Evolutionary conservation across 2,329 filamentous ascomycete genomes (phyloP).

Genomic region (Phoma sp.): DNA sequence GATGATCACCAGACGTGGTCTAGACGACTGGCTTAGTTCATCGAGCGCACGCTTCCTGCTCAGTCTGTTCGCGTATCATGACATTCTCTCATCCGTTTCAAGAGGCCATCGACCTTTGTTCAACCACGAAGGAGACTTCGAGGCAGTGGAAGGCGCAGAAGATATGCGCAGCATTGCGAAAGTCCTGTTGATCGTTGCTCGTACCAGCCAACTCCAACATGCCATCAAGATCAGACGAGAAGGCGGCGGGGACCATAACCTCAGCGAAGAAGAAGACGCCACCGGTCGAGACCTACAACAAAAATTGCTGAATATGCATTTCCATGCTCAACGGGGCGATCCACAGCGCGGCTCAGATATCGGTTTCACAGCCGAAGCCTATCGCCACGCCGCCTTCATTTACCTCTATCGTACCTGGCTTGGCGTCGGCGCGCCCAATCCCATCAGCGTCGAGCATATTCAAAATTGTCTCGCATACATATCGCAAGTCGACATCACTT

Average conservation of each 20-base stretch:
- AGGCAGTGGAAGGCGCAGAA: slow-evolving; percentile 32
- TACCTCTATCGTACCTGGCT: slow-evolving; percentile 46
- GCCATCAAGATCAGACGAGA: slow-evolving; percentile 25
- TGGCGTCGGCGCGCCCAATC: slow-evolving; percentile 40
- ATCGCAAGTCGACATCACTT: slow-evolving; percentile 23
- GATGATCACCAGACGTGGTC: slow-evolving; percentile 33
- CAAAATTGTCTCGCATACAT: slow-evolving; percentile 32
- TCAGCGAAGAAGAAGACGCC: slow-evolving; percentile 29
- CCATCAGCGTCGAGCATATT: slow-evolving; percentile 39
- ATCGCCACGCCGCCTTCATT: slow-evolving; percentile 44
- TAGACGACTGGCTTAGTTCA: slow-evolving; percentile 18
- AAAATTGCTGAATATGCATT: slow-evolving; percentile 27
- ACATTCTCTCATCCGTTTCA: slow-evolving; percentile 42
- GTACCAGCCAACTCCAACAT: slow-evolving; percentile 36
- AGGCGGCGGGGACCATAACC: background rate
- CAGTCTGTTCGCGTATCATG: slow-evolving; percentile 43
- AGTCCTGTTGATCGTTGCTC: slow-evolving; percentile 36
- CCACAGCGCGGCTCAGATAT: slow-evolving; percentile 25
- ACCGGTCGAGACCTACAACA: slow-evolving; percentile 31
- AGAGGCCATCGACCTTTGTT: slow-evolving; percentile 34
- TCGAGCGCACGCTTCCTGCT: slow-evolving; percentile 37
- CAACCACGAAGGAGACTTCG: slow-evolving; percentile 30
- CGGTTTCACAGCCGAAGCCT: slow-evolving; percentile 36
- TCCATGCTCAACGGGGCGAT: slow-evolving; percentile 7
- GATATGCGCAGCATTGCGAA: slow-evolving; percentile 35